A percentile compares a stretch with the other conserved stretches of the same genome.
Conservation (phyloP, 139 green algal genomes). For the Auxenochlorella pyrenoidosa region DNA sequence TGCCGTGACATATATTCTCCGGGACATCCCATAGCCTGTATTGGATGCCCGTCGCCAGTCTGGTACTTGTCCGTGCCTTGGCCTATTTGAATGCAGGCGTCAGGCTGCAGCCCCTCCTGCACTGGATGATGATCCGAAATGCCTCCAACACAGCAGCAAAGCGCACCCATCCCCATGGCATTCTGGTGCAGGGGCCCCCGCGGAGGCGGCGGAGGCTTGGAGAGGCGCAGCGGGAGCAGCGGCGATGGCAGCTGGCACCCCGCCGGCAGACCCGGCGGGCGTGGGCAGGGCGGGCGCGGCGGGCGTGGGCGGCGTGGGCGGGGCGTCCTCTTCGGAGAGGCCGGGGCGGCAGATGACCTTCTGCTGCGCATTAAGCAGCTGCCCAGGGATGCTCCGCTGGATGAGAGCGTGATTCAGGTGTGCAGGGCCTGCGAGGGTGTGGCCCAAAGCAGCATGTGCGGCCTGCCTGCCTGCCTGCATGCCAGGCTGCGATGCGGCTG, state of each 20-base stretch:
- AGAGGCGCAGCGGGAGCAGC: neutral
- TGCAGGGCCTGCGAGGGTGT: neutral
- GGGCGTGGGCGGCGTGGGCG: neutral
- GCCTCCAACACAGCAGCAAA: too few species aligned
- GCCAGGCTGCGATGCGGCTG: too few species aligned
- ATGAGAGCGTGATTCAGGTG: constrained; percentile 11
- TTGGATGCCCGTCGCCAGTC: too few species aligned
- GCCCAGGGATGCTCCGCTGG: neutral
- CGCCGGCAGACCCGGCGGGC: neutral
- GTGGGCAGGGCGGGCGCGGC: neutral
- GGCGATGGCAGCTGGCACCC: too few species aligned
- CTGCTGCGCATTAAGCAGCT: constrained; percentile 32
- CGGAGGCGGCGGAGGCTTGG: neutral
- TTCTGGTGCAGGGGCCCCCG: neutral
- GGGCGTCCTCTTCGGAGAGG: neutral
- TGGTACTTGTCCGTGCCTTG: too few species aligned
- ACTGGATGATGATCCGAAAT: too few species aligned
- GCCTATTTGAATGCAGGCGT: too few species aligned
- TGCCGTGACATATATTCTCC: too few species aligned
- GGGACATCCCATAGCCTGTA: too few species aligned
- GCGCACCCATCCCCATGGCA: too few species aligned
- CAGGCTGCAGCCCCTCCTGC: too few species aligned
- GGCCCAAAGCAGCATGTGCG: neutral
- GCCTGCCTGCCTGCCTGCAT: too few species aligned
- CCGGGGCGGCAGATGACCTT: constrained; percentile 16